phyloP scores from a whole-genome alignment of 1,284 basidiomycete species.

The Naganishia albida region DNA sequence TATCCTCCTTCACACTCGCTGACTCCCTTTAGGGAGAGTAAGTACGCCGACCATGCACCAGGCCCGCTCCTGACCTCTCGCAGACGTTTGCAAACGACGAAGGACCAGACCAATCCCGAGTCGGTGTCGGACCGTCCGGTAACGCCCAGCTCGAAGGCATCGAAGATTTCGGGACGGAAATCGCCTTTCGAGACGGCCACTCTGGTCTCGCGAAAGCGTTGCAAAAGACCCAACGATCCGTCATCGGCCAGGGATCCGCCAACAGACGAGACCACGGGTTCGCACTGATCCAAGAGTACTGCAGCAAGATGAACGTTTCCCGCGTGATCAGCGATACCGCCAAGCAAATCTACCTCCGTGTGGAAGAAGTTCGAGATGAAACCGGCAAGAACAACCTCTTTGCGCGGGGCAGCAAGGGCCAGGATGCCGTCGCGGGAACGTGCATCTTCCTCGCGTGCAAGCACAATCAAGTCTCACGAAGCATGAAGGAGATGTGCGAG shows the following conservation, averaged over 20 bases:
- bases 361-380: slow-evolving; percentile 86
- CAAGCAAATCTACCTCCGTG: slow-evolving; percentile 95
- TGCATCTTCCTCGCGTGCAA: slow-evolving; percentile 98
- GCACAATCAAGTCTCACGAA: slow-evolving; percentile 87
- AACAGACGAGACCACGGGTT: slow-evolving; percentile 80
- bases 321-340: slow-evolving; percentile 68
- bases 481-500: slow-evolving; percentile 94
- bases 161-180: slow-evolving; percentile 89
- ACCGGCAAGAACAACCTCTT: slow-evolving; percentile 76
- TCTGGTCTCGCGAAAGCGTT: slow-evolving; percentile 89
- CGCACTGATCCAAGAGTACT: slow-evolving; percentile 93
- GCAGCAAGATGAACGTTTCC: slow-evolving; percentile 82
- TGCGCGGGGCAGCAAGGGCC: slow-evolving; percentile 30
- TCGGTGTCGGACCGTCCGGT: slow-evolving; percentile 83
- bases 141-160: slow-evolving; percentile 68
- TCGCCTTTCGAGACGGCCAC: slow-evolving; percentile 91
- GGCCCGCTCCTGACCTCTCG: slow-evolving; percentile 32
- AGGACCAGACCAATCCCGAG: slow-evolving; percentile 95
- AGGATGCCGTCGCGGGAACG: slow-evolving; percentile 88
- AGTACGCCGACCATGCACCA: slow-evolving; percentile 53
- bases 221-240: slow-evolving; percentile 73
- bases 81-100: slow-evolving; percentile 99
- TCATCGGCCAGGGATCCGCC: slow-evolving; percentile 65
- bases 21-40: slow-evolving; percentile 62
- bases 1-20: neutral